phyloP scores from a whole-genome alignment of 2,329 filamentous ascomycete genomes.

The Cercospora sp. region DNA sequence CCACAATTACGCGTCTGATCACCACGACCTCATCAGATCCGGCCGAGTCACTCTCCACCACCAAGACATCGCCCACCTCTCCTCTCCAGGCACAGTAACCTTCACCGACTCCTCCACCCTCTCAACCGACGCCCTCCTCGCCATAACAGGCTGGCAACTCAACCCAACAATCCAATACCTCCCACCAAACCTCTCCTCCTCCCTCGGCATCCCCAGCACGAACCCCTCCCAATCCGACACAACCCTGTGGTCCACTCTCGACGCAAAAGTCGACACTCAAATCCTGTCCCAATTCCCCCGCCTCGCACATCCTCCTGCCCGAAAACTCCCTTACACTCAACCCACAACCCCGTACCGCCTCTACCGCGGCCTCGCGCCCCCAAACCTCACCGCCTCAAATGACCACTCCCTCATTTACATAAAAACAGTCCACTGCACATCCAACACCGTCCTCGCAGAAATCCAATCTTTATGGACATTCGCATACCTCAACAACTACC shows the following conservation, averaged over 20 bases:
- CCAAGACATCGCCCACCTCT: background rate
- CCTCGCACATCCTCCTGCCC: background rate
- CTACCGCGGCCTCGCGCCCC: background rate
- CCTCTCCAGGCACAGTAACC: background rate
- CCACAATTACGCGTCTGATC: background rate
- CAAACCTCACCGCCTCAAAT: background rate
- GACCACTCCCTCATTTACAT: slow-evolving; percentile 19
- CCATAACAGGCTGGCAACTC: background rate
- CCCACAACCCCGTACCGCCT: background rate
- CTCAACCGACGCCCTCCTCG: background rate
- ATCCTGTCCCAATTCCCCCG: background rate
- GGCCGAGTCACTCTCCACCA: background rate
- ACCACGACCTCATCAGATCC: background rate
- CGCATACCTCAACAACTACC: slow-evolving; percentile 12
- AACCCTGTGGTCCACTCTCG: background rate
- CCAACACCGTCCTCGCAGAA: slow-evolving; percentile 16
- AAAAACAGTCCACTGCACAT: slow-evolving; percentile 21
- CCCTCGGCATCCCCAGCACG: background rate
- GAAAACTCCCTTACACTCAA: background rate
- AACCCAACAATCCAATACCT: background rate
- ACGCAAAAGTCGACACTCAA: background rate
- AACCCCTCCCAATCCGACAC: background rate
- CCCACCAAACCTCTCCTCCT: background rate
- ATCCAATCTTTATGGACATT: slow-evolving; percentile 19
- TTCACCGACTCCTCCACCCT: background rate